Percentiles rank a stretch among this genome's conserved stretches.
Conservation (phyloP, 2,329 filamentous ascomycete species). For the Cladosporium colombiae region DNA sequence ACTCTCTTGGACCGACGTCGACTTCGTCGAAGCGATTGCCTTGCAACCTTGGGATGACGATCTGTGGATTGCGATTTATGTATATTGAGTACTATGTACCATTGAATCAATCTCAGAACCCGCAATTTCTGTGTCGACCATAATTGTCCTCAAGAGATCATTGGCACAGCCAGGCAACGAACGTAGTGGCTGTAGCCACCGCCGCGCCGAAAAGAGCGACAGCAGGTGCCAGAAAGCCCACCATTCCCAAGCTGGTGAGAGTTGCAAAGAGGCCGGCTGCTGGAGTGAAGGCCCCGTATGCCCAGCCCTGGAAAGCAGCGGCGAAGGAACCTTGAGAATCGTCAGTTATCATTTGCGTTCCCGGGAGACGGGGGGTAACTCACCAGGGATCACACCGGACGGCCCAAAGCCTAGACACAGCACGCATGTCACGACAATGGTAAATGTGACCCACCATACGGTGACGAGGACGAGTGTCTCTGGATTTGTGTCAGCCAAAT, state of each 20-base stretch:
- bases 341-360: background rate
- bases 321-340: slow-evolving; percentile 17
- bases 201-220: background rate
- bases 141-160: background rate
- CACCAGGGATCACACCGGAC: slow-evolving; percentile 6
- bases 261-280: slow-evolving; percentile 22
- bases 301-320: slow-evolving; percentile 21
- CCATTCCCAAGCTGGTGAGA: slow-evolving; percentile 21
- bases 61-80: no score
- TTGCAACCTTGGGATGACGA: no score
- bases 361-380: background rate
- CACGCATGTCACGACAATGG: slow-evolving; percentile 6
- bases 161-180: background rate
- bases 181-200: slow-evolving; percentile 2
- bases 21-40: no score
- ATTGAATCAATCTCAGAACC: background rate
- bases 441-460: slow-evolving; percentile 18
- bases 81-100: background rate
- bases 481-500: background rate
- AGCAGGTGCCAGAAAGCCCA: slow-evolving; percentile 15
- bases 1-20: no score
- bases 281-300: slow-evolving; percentile 22
- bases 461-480: slow-evolving; percentile 16
- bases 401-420: slow-evolving; percentile 18
- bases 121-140: background rate